A percentile compares a stretch with the other conserved stretches of the same genome.
Conservation (phyloP, 345 rosid species). For the Citrus glauca region DNA sequence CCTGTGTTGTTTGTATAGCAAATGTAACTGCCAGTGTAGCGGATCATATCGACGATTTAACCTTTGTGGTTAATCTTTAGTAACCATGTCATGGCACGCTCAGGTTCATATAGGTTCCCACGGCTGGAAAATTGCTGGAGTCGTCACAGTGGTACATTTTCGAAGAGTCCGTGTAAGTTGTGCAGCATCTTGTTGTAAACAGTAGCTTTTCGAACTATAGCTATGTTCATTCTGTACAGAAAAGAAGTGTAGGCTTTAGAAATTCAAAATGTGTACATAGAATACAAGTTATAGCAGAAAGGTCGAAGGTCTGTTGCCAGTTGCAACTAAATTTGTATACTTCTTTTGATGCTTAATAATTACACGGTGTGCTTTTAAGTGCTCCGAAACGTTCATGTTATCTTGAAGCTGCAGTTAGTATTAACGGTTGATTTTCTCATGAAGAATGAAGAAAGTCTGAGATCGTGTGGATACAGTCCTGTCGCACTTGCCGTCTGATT, state of each 20-base stretch:
- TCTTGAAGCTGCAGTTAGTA: too few species aligned
- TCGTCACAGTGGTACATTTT: neutral
- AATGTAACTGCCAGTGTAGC: constrained; percentile 4
- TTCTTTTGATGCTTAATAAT: neutral
- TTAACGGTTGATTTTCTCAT: too few species aligned
- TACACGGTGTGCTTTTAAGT: neutral
- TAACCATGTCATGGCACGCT: neutral
- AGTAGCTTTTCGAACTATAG: neutral
- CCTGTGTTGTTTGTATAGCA: neutral
- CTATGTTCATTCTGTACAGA: neutral
- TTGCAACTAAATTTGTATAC: neutral
- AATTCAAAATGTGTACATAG: neutral
- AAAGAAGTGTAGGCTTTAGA: neutral
- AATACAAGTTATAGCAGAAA: neutral
- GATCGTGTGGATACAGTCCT: too few species aligned
- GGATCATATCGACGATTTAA: neutral
- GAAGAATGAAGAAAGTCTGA: too few species aligned
- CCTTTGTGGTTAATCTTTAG: neutral
- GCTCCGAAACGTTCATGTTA: too few species aligned
- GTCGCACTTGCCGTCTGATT: too few species aligned
- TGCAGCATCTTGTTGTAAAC: neutral
- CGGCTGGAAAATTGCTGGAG: neutral
- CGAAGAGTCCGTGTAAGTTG: neutral
- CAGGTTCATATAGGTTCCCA: neutral
- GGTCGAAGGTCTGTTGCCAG: neutral